Percentiles rank a stretch among this genome's conserved stretches.
Evolutionary conservation across 345 rosid species (phyloP).

Genomic region (Gossypioides kirkii): DNA sequence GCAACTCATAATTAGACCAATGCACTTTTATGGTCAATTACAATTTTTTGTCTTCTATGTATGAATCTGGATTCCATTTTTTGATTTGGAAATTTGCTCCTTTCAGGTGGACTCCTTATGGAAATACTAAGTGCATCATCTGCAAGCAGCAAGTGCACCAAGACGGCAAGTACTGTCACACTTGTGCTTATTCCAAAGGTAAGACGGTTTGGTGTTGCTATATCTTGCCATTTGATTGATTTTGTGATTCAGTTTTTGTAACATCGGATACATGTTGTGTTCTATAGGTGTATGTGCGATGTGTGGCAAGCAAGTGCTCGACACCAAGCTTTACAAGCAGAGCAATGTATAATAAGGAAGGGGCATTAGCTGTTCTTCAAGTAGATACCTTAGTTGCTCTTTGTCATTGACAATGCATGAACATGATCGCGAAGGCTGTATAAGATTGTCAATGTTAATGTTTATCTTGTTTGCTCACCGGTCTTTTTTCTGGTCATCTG

Average conservation of each 20-base stretch:
- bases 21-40: background rate
- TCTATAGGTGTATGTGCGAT: constrained; percentile 87
- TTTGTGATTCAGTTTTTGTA: background rate
- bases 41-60: background rate
- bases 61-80: background rate
- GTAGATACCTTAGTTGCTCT: background rate
- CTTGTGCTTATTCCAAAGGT: constrained; percentile 98
- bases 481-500: background rate
- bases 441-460: constrained; percentile 5
- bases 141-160: constrained; percentile 99
- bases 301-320: constrained; percentile 99
- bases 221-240: background rate
- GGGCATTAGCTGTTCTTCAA: background rate
- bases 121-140: constrained; percentile 82
- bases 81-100: constrained; percentile 4
- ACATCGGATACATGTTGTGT: background rate
- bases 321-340: constrained; percentile 94
- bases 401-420: background rate
- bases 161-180: constrained; percentile 94
- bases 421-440: constrained; percentile 1
- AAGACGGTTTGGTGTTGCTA: background rate
- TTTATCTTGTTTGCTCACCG: background rate
- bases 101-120: constrained; percentile 86
- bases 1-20: too few relatives aligned
- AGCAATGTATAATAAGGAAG: constrained; percentile 59